Evolutionary conservation across 139 green algal species (phyloP), one percentile per base, ranked within the genome.

Genomic region (Spirogloea muscicola): DNA sequence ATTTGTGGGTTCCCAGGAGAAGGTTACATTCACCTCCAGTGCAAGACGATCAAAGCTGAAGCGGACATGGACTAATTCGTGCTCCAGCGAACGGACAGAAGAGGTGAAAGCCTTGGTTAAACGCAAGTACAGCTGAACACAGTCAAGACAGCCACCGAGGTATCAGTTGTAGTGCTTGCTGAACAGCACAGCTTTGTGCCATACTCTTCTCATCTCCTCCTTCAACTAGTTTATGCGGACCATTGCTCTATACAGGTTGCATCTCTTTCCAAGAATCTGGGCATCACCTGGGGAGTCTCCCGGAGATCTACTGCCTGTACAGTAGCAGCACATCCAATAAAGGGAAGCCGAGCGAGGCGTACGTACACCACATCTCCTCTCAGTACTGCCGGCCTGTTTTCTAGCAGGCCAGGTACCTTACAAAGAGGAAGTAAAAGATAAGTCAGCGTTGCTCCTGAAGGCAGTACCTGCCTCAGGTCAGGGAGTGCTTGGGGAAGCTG

Each of bases 11-110:
- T n/a, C n/a, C n/a, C n/a, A n/a, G n/a, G n/a, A n/a, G n/a, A n/a
- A n/a, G n/a, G n/a, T n/a, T n/a, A 21, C 37, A 62, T 33, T 62
- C 9, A 69, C 60, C 60, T 46, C 25, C 29, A 69, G 41, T 5
- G 44, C 29, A 10, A 69, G 16, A 29, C 60, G 41, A 42, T 69
- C 60, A 63, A 69, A 69, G 34, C 29, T 59, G 13, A 69, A 69
- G 6, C 60, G 60, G n/a, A 42, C 60, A 46, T 69, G 60, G 6
- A 69, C 41, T 5, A 5, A 25, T 33, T 69, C 60, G 29, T 69
- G 31, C 60, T 39, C 60, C 60, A 69, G 37, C 43, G 10, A 5
- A 39, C 37, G 37, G 5, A 42, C 10, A 39, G 5, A 25, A 25
- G 9, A 4, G 6, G 41, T 25, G 10, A 33, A 52, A 25, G 33